These are phyloP conservation scores for Kluyveromyces sp. DNA, from an alignment of 1,139 yeast genomes.

Conservation along the genomic window DNA sequence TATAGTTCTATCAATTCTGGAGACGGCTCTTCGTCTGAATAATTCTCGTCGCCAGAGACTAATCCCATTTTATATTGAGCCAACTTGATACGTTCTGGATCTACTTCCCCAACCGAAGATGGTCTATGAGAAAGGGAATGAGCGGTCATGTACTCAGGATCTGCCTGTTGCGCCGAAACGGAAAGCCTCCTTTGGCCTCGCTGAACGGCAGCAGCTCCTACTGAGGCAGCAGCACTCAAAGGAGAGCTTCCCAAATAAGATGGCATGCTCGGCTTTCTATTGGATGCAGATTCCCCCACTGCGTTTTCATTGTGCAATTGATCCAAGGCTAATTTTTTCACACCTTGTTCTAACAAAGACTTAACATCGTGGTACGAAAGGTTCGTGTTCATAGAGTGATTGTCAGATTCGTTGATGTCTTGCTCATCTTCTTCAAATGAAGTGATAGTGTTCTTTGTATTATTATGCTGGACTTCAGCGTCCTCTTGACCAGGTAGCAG, in stretches of 20 bases:
- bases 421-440: background rate
- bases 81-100: conserved; percentile 12
- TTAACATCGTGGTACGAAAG: conserved; percentile 31
- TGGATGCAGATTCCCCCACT: background rate
- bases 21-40: conserved; percentile 58
- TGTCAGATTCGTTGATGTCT: conserved; percentile 3
- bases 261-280: background rate
- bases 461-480: background rate
- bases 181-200: conserved; percentile 22
- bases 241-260: conserved; percentile 2
- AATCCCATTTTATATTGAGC: conserved; percentile 42
- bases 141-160: conserved; percentile 25
- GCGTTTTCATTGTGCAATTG: conserved; percentile 8
- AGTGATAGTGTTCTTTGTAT: background rate
- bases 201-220: conserved; percentile 6
- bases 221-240: conserved; percentile 3
- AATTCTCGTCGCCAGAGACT: conserved; percentile 61
- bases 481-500: background rate
- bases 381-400: conserved; percentile 19
- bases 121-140: background rate
- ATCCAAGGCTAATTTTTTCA: conserved; percentile 29
- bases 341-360: conserved; percentile 26
- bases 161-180: conserved; percentile 21
- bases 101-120: background rate
- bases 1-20: conserved; percentile 66